Conservation (phyloP, 2,329 filamentous ascomycete genomes). For the Sphaerulina musiva region DNA sequence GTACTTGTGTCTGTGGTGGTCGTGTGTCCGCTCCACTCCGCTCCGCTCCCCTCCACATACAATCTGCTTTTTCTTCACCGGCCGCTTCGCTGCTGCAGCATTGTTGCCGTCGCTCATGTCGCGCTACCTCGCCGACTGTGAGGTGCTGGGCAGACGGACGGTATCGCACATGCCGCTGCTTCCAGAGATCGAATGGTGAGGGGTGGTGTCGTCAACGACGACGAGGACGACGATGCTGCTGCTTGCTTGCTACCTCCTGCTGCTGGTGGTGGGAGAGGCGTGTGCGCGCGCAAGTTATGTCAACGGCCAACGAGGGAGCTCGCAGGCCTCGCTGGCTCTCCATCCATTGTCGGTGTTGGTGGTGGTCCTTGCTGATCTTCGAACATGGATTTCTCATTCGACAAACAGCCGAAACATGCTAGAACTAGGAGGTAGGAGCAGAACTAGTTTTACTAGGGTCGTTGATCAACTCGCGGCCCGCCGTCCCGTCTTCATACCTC, state of each 20-base stretch:
- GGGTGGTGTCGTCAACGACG: not conserved
- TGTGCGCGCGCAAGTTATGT: too few relatives aligned
- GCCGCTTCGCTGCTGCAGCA: not conserved
- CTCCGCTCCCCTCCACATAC: slow-evolving; percentile 2
- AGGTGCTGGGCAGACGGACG: not conserved
- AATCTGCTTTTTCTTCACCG: slow-evolving; percentile 14
- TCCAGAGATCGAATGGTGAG: not conserved
- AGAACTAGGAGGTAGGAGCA: not conserved
- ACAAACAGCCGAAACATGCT: not conserved
- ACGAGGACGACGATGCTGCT: not conserved
- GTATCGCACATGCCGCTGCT: not conserved
- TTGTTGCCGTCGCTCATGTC: slow-evolving; percentile 3
- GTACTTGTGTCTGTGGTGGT: not conserved
- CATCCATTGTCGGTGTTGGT: not conserved
- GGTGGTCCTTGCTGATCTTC: not conserved
- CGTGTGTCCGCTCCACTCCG: not conserved
- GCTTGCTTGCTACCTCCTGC: too few relatives aligned
- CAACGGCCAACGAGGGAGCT: too few relatives aligned
- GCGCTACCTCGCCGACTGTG: not conserved
- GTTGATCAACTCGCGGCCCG: not conserved
- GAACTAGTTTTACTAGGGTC: not conserved
- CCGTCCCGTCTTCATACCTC: too few relatives aligned
- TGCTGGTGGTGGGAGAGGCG: not conserved
- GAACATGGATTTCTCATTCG: not conserved
- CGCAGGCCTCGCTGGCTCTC: too few relatives aligned